A percentile compares a stretch with the other conserved stretches of the same genome.
Conservation (phyloP, 345 rosid genomes). For the Citropsis articulata region DNA sequence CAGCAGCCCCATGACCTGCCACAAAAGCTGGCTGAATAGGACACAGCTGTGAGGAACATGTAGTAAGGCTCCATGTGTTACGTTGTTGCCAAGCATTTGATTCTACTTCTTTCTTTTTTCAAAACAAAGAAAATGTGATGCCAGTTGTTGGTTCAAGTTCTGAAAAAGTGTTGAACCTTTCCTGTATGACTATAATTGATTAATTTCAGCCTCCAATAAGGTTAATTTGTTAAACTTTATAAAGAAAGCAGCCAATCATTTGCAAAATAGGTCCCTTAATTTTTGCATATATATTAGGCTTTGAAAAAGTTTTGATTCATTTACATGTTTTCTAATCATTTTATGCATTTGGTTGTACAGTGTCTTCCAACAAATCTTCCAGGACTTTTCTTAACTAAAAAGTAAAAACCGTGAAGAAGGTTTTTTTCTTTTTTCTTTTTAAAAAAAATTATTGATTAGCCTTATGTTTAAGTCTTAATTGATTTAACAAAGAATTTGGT, state of each 20-base stretch:
- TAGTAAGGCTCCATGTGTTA: background rate
- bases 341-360: background rate
- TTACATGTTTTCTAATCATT: background rate
- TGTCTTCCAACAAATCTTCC: background rate
- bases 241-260: background rate
- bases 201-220: background rate
- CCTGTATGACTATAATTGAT: background rate
- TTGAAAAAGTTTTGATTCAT: background rate
- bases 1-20: background rate
- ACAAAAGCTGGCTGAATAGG: background rate
- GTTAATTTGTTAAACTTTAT: background rate
- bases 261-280: background rate
- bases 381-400: no score
- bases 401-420: no score
- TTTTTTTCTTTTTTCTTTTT: no score
- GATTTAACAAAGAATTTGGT: no score
- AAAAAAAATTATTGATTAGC: no score
- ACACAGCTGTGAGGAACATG: conserved; percentile 6
- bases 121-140: background rate
- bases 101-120: background rate
- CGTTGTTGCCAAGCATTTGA: background rate
- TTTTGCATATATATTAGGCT: background rate
- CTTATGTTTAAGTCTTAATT: no score
- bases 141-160: background rate
- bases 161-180: background rate